Conservation (phyloP, 148 eudicot genomes). For the Talinum fruticosum region DNA sequence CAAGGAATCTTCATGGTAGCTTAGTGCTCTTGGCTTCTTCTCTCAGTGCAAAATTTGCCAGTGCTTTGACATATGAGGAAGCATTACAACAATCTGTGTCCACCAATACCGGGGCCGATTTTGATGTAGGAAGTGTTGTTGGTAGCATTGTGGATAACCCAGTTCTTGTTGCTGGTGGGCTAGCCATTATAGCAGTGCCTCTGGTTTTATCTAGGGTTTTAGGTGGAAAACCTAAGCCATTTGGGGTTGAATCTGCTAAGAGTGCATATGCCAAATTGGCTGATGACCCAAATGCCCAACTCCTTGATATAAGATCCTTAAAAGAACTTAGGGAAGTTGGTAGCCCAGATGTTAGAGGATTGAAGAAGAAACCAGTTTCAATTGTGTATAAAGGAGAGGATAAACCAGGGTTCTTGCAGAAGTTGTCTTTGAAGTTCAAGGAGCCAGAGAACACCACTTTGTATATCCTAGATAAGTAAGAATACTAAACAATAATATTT, state of each 20-base stretch:
- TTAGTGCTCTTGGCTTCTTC: conserved; percentile 57
- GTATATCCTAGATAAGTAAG: conserved; percentile 94
- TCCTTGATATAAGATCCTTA: conserved; percentile 79
- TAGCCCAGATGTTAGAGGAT: conserved; percentile 64
- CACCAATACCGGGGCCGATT: conserved; percentile 40
- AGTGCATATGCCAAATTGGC: conserved; percentile 70
- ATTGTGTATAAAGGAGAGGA: conserved; percentile 68
- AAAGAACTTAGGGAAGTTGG: conserved; percentile 62
- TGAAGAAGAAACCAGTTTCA: conserved; percentile 70
- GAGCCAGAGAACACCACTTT: conserved; percentile 87
- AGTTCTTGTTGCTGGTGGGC: conserved; percentile 58
- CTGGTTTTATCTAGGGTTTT: conserved; percentile 63
- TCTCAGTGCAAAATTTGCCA: conserved; percentile 47
- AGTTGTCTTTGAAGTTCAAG: conserved; percentile 77
- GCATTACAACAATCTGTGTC: conserved; percentile 59
- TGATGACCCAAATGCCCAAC: conserved; percentile 60
- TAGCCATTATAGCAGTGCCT: conserved; percentile 64
- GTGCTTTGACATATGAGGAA: conserved; percentile 83
- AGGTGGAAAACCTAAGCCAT: conserved; percentile 55
- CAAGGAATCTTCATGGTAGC: conserved; percentile 44
- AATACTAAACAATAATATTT: neutral
- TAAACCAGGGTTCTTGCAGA: conserved; percentile 82
- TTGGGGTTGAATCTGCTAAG: conserved; percentile 80
- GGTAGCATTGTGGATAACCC: conserved; percentile 60
- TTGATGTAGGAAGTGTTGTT: conserved; percentile 57